These are phyloP conservation scores for Leucoagaricus sp. DNA, from an alignment of 1,284 basidiomycete genomes.

Conservation along the genomic window DNA sequence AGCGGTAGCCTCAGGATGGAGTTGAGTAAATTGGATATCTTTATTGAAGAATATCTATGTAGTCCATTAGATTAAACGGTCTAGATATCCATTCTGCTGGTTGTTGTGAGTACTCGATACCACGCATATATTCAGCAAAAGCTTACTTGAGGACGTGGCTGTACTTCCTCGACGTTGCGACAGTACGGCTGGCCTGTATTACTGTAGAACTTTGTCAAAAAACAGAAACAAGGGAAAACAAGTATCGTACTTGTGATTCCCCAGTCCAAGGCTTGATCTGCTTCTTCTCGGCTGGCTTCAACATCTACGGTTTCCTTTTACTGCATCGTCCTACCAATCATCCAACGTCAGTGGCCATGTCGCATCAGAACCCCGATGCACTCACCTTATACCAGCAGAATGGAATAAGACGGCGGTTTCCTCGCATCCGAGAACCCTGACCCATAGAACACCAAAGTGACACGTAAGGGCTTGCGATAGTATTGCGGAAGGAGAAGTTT, in stretches of 20 bases:
- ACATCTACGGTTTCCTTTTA: conserved; percentile 64
- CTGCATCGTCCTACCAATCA: conserved; percentile 51
- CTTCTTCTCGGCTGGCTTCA: conserved; percentile 58
- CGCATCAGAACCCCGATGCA: conserved; percentile 3
- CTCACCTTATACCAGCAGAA: conserved; percentile 53
- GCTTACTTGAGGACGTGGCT: conserved; percentile 32
- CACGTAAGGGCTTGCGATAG: no score
- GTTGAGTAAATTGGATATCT: no score
- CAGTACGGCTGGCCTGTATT: conserved; percentile 28
- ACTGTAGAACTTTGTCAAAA: conserved; percentile 19
- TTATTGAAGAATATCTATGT: no score
- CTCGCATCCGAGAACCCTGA: conserved; percentile 58
- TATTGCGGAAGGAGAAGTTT: no score
- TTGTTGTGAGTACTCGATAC: no score
- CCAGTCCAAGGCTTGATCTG: conserved; percentile 30
- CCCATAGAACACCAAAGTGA: conserved; percentile 60
- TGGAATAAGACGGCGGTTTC: conserved; percentile 67
- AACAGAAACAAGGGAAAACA: neutral
- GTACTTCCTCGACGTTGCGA: conserved; percentile 27
- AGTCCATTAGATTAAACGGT: no score
- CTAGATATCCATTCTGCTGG: no score
- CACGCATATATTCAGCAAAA: no score
- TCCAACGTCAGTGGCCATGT: neutral
- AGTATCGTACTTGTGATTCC: conserved; percentile 28
- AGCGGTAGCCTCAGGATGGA: no score